These are phyloP conservation scores for Neofusicoccum sp. DNA, from an alignment of 2,329 filamentous ascomycete genomes.

Conservation along the genomic window DNA sequence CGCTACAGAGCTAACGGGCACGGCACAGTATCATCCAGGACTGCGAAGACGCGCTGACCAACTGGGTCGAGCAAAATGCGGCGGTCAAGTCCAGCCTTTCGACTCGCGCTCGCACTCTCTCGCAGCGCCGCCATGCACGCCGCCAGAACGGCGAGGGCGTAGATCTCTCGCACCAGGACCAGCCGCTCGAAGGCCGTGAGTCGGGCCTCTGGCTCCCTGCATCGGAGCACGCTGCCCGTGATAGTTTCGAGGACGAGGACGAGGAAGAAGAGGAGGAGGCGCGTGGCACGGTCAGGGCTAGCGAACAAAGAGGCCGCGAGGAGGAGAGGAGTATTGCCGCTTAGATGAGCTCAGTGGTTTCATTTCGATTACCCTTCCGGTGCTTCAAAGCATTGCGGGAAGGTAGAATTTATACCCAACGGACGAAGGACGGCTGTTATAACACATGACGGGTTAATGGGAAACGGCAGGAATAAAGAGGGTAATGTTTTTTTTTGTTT, in stretches of 20 bases:
- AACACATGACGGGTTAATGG: not conserved
- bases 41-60: conserved; percentile 94
- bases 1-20: conserved; percentile 24
- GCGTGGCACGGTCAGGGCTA: conserved; percentile 35
- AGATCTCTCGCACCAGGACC: conserved; percentile 81
- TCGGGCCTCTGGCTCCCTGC: conserved; percentile 79
- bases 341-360: not conserved
- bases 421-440: not conserved
- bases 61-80: conserved; percentile 91
- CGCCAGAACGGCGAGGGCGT: conserved; percentile 67
- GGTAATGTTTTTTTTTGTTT: conserved; percentile 1
- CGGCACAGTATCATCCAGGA: conserved; percentile 85
- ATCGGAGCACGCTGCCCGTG: conserved; percentile 60
- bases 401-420: conserved; percentile 11
- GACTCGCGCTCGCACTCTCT: conserved; percentile 80
- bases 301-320: conserved; percentile 47
- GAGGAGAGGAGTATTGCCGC: conserved; percentile 41
- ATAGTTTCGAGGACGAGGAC: conserved; percentile 64
- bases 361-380: not conserved
- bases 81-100: conserved; percentile 85
- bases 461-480: not conserved
- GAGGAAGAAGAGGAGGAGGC: conserved; percentile 57
- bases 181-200: conserved; percentile 69
- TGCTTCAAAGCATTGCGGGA: not conserved
- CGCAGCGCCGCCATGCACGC: conserved; percentile 73